Conservation (phyloP, 805 yeast genomes). For the Wickerhamiella kurtzmanii region DNA sequence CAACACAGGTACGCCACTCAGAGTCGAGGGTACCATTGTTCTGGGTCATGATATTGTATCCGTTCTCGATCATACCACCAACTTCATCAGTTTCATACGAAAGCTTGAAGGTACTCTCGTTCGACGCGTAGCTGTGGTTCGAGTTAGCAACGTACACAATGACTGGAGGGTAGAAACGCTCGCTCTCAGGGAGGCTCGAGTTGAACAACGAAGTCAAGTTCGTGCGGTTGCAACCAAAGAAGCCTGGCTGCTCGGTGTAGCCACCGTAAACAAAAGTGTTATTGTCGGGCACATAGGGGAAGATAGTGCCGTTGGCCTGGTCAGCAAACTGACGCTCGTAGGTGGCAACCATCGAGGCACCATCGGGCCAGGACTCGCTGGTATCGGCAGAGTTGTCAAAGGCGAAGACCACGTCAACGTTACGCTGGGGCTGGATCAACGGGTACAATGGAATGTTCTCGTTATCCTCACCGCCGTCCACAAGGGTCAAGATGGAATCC, state of each 20-base stretch:
- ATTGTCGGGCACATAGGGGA: constrained; percentile 20
- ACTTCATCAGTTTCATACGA: constrained; percentile 48
- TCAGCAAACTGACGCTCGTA: constrained; percentile 21
- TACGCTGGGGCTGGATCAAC: constrained; percentile 45
- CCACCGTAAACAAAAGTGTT: constrained; percentile 43
- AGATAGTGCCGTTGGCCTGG: constrained; percentile 19
- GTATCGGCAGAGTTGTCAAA: constrained; percentile 27
- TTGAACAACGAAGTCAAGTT: constrained; percentile 52
- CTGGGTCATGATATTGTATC: constrained; percentile 60
- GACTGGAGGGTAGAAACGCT: constrained; percentile 42
- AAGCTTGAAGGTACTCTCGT: constrained; percentile 59
- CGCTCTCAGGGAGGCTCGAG: constrained; percentile 4
- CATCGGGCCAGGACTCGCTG: constrained; percentile 23
- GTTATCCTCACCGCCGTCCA: constrained; percentile 70
- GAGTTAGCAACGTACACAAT: constrained; percentile 67
- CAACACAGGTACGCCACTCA: constrained; percentile 63
- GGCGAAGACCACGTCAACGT: constrained; percentile 51
- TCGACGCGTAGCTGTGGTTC: constrained; percentile 49
- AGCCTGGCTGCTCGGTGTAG: constrained; percentile 39
- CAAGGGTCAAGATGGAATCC: constrained; percentile 36
- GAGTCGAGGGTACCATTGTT: constrained; percentile 55
- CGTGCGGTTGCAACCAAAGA: constrained; percentile 64
- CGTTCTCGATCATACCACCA: constrained; percentile 52
- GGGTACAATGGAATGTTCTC: constrained; percentile 62
- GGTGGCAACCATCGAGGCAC: constrained; percentile 26